Conservation (phyloP, 805 yeast genomes). For the Myxozyma kluyveri region DNA sequence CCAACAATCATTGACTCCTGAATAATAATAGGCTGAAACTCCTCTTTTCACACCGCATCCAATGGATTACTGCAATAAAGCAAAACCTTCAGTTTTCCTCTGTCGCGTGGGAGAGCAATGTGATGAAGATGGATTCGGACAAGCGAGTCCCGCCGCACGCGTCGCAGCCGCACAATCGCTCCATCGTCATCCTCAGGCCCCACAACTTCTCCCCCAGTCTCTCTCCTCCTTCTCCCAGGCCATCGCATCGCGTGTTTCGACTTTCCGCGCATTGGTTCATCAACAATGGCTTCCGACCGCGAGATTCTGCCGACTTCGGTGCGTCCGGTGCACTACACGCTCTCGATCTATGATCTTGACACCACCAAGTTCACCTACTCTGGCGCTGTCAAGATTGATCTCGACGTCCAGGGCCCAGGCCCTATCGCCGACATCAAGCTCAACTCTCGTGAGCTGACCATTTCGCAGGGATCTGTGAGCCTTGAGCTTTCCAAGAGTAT, state of each 20-base stretch:
- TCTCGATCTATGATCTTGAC: constrained; percentile 26
- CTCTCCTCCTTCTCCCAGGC: constrained; percentile 1
- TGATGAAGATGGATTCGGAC: too few species aligned
- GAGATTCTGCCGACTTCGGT: constrained; percentile 29
- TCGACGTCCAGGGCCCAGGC: constrained; percentile 26
- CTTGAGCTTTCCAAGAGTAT: constrained; percentile 26
- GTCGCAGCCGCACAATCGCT: too few species aligned
- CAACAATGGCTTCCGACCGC: constrained; percentile 26
- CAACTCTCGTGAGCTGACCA: constrained; percentile 27
- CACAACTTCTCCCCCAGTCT: too few species aligned
- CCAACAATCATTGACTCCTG: too few species aligned
- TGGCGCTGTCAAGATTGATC: constrained; percentile 29
- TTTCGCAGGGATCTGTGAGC: constrained; percentile 18
- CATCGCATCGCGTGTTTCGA: background rate
- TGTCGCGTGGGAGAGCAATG: too few species aligned
- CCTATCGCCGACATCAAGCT: constrained; percentile 25
- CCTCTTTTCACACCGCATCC: too few species aligned
- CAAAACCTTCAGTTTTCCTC: too few species aligned
- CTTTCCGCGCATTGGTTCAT: background rate
- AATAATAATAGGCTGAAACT: too few species aligned
- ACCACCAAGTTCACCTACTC: constrained; percentile 23
- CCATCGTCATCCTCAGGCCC: background rate
- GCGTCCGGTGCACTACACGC: constrained; percentile 29
- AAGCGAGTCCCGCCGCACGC: too few species aligned
- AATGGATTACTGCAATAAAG: too few species aligned